These are phyloP conservation scores for Rhizopogon vinicolor DNA, from an alignment of 768 basidiomycete species.

Conservation along the genomic window DNA sequence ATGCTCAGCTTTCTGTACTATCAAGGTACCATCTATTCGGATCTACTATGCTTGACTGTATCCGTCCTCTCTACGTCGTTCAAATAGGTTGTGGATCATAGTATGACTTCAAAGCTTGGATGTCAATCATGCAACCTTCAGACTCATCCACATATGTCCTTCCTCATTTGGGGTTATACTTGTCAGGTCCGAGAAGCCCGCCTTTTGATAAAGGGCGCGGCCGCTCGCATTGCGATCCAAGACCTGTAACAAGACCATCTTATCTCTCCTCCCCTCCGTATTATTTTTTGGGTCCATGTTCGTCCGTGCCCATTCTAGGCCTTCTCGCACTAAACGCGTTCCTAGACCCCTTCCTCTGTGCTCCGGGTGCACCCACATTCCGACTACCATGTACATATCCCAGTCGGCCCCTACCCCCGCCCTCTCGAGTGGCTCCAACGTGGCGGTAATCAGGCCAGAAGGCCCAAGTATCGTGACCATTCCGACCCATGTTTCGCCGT, in stretches of 20 bases:
- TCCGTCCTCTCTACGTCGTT: too few relatives aligned
- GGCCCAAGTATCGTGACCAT: conserved; percentile 11
- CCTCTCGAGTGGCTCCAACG: conserved; percentile 9
- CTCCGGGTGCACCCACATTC: conserved; percentile 25
- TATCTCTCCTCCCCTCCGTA: conserved; percentile 5
- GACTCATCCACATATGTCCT: conserved; percentile 18
- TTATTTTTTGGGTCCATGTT: conserved; percentile 8
- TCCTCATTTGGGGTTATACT: conserved; percentile 1
- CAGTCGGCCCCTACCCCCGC: conserved; percentile 10
- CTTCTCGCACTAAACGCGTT: conserved; percentile 9
- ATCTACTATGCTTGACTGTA: too few relatives aligned
- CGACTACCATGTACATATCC: conserved; percentile 16
- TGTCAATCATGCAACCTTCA: conserved; percentile 18
- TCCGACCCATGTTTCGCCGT: conserved; percentile 14
- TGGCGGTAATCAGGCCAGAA: conserved; percentile 4
- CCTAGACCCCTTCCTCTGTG: conserved; percentile 21
- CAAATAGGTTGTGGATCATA: too few relatives aligned
- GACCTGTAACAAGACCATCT: conserved; percentile 14
- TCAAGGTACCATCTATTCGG: too few relatives aligned
- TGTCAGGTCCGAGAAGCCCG: conserved; percentile 14
- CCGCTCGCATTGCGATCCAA: conserved; percentile 11
- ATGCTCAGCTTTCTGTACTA: too few relatives aligned
- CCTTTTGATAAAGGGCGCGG: conserved; percentile 14
- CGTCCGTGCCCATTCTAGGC: conserved; percentile 20
- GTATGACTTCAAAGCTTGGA: too few relatives aligned